Evolutionary conservation across 371 early-diverging fungal genomes (phyloP).

Genomic region (Mortierella polycephala): DNA sequence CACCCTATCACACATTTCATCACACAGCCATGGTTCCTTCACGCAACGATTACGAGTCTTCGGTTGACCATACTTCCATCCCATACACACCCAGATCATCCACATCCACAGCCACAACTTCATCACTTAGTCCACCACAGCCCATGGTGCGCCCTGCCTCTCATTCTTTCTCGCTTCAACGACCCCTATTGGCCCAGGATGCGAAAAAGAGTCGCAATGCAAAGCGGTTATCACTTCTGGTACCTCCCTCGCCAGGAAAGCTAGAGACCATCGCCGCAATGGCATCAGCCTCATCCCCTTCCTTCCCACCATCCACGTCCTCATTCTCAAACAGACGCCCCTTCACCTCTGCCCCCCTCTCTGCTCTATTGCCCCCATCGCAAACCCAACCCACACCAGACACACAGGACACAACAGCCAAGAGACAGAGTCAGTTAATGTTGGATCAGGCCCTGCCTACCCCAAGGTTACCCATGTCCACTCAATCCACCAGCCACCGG

Average conservation of each 20-base stretch:
- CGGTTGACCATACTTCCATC: background rate
- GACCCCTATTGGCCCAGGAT: slow-evolving; percentile 23
- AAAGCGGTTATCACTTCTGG: slow-evolving; percentile 53
- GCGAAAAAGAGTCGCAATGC: slow-evolving; percentile 48
- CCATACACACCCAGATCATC: slow-evolving; percentile 12
- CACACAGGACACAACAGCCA: slow-evolving; percentile 8
- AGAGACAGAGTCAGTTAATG: slow-evolving; percentile 20
- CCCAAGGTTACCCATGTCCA: slow-evolving; percentile 14
- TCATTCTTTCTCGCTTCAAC: slow-evolving; percentile 42
- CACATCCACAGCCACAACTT: slow-evolving; percentile 5
- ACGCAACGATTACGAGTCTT: too few relatives aligned
- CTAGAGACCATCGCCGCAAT: slow-evolving; percentile 29
- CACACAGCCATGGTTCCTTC: slow-evolving; percentile 3
- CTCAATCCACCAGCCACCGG: slow-evolving; percentile 25
- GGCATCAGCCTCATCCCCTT: slow-evolving; percentile 15
- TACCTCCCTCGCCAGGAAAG: slow-evolving; percentile 47
- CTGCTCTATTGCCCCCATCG: slow-evolving; percentile 18
- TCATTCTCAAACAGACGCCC: slow-evolving; percentile 35
- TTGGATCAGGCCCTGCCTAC: slow-evolving; percentile 37
- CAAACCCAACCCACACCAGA: slow-evolving; percentile 8
- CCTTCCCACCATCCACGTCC: slow-evolving; percentile 30
- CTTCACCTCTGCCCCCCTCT: slow-evolving; percentile 35
- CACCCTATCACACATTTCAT: slow-evolving; percentile 9
- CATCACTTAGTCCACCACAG: slow-evolving; percentile 20
- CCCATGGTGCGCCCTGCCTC: slow-evolving; percentile 34